Base-by-base conservation (phyloP, 331 rosid genomes). In the Rhamnella rubrinervis region DNA sequence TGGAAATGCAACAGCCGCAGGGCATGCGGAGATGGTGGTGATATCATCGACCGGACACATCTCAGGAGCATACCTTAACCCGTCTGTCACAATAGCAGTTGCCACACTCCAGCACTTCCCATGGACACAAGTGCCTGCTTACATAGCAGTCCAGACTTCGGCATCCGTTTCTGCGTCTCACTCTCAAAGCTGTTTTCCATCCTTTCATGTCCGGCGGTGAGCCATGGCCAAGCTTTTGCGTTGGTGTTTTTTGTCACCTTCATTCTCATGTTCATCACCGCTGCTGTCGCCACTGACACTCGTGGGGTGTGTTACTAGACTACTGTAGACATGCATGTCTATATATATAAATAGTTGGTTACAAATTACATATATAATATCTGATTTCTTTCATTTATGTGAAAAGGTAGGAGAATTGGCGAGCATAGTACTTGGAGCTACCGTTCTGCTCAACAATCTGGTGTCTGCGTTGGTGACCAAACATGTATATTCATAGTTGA, bases 51-150 rank as follows among this genome's bases (percentile, higher is more conserved):
- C 71, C 0, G 96, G 93, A 2, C 97, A 91, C 83, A 87, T 91
- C 64, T 91, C 97, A 2, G 96, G 96, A 0, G 96, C 93, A 19
- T 96, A 91, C 61, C 79, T 91, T 0, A 91, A 91, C 82, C 95
- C 92, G n/a, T 78, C 92, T 0, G 85, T 90, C 62, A 87, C 96
- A 65, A 52, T 90, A 3, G 86, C 96, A 25, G 87, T 87, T 25
- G 96, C 95, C 0, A 35, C 82, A 0, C 71, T 90, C 18, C 82
- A 82, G 19, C 92, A 87, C 62, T 90, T 90, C 67, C 96, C 90
- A 0, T 85, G 92, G 96, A n/a, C 56, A 10, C 88, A 87, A 2
- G 96, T 87, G 9, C 91, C 88, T 0, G 76, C 86, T 4, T 90
- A 90, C 80, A 75, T 90, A 0, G 79, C 59, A 0, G 87, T 84